Conservation (phyloP, 345 rosid species). For the Noccaea bulbosa region DNA sequence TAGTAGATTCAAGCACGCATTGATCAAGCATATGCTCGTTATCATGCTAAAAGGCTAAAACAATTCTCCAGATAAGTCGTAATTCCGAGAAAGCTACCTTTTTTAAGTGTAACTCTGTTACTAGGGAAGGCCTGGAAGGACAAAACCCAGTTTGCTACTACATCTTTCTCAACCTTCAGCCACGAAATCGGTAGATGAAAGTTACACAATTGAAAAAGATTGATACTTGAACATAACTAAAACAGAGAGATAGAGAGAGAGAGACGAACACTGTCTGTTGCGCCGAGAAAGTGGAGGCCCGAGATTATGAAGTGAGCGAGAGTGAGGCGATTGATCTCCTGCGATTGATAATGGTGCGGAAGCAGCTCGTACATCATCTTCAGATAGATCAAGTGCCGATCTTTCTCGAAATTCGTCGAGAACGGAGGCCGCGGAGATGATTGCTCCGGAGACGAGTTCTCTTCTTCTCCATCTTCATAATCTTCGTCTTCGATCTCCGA, state of each 20-base stretch:
- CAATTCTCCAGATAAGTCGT: not conserved
- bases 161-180: conserved; percentile 67
- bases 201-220: not conserved
- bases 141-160: conserved; percentile 72
- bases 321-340: conserved; percentile 88
- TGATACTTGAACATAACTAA: not conserved
- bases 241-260: not conserved
- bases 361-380: conserved; percentile 81
- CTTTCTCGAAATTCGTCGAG: conserved; percentile 53
- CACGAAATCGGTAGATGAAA: conserved; percentile 7
- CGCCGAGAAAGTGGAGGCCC: conserved; percentile 71
- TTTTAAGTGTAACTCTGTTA: conserved; percentile 46
- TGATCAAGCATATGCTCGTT: not conserved
- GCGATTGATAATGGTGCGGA: conserved; percentile 70
- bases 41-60: not conserved
- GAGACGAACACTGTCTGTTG: conserved; percentile 61
- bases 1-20: not conserved
- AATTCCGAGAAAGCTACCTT: conserved; percentile 50
- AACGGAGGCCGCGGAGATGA: conserved; percentile 31
- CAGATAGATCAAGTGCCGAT: conserved; percentile 62
- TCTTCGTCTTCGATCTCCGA: conserved; percentile 19
- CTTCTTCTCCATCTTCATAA: conserved; percentile 37
- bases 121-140: conserved; percentile 73
- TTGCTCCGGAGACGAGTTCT: conserved; percentile 37
- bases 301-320: conserved; percentile 85